Evolutionary conservation across 768 basidiomycete genomes (phyloP), one percentile per base, ranked within the genome.

Genomic region (Cytidiella melzeri): DNA sequence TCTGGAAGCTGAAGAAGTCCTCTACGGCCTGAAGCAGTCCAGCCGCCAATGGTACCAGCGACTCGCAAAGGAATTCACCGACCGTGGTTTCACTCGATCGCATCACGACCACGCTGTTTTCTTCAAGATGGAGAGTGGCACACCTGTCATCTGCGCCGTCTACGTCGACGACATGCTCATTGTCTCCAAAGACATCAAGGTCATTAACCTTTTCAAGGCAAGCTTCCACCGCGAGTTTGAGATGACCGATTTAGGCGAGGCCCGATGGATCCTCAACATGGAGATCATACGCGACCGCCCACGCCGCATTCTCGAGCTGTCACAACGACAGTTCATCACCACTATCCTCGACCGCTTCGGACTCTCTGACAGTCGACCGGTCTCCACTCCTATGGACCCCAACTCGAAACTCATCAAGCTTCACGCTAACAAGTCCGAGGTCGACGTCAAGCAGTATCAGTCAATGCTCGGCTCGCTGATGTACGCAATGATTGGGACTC

Each of bases 301-400:
- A 1, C 46, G 45, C 1, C 45, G 50, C 9, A 59, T 44, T 1
- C 43, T 68, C 10, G 30, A 47, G 1, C 43, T 70, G 3, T 57
- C 54, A 19, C 69, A 73, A 48, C 30, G 41, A 2, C 52, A 60
- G 23, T 59, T 51, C 30, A 52, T 61, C 26, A 12, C 48, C 27
- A 18, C 40, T 0, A 59, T 64, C 23, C 53, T 71, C 3, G 49
- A 53, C 5, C 50, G 52, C 4, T 67, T 56, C 47, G 44, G 51
- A 9, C 57, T 69, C 48, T 24, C 53, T 4, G 60, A 67, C 28
- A 57, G 57, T 37, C 63, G 66, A 19, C 61, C 67, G 0, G 59
- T 67, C 11, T 42, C 46, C 10, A 72, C 67, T 1, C 69, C 69
- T 4, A 52, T 72, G 26, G 56, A 60, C 37, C 57, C 64, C 9